Conservation (phyloP, 202 grass and related monocot species). For the Cymbopogon flexuosus region DNA sequence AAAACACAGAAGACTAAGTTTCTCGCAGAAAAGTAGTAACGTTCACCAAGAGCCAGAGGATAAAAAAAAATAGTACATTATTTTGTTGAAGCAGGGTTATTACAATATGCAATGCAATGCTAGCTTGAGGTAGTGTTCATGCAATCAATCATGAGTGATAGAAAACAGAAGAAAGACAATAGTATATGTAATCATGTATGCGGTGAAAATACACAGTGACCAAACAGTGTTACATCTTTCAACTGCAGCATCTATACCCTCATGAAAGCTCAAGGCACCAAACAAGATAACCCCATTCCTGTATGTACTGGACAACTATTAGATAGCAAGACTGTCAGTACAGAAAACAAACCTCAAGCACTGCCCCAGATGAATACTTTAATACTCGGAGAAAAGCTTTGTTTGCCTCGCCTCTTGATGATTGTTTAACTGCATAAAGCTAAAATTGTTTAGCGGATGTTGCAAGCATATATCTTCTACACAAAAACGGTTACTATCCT, state of each 20-base stretch:
- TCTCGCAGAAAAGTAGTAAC: slow-evolving; percentile 20
- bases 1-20: not conserved
- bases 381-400: slow-evolving; percentile 93
- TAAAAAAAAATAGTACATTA: not conserved
- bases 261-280: slow-evolving; percentile 23
- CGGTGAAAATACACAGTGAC: slow-evolving; percentile 20
- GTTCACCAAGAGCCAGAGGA: not conserved
- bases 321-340: slow-evolving; percentile 11
- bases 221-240: slow-evolving; percentile 2
- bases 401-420: slow-evolving; percentile 56
- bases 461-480: slow-evolving; percentile 17
- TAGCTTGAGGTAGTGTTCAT: slow-evolving; percentile 1
- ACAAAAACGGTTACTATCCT: not conserved
- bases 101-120: not conserved
- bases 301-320: slow-evolving; percentile 8
- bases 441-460: slow-evolving; percentile 30
- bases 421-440: slow-evolving; percentile 73
- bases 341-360: slow-evolving; percentile 79
- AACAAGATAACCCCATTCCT: not conserved
- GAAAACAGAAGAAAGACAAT: slow-evolving; percentile 34
- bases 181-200: not conserved
- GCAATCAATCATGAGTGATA: not conserved
- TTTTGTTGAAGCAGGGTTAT: not conserved
- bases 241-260: slow-evolving; percentile 10
- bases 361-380: slow-evolving; percentile 95